phyloP scores from a whole-genome alignment of 768 basidiomycete genomes.

The Phlebiopsis flavidoalba region DNA sequence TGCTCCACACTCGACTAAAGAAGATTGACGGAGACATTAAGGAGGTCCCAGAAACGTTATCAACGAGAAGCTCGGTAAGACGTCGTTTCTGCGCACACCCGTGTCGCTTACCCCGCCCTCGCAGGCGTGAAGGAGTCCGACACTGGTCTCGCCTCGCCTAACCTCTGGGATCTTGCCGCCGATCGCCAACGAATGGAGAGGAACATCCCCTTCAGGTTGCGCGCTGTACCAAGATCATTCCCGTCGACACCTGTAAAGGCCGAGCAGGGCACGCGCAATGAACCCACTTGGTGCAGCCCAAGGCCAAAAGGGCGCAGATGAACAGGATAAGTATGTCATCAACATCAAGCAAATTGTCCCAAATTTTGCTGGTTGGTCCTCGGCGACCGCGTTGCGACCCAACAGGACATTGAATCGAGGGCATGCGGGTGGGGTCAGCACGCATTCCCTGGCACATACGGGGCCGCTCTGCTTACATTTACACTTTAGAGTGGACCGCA shows the following conservation, averaged over 20 bases:
- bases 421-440: constrained; percentile 96
- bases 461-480: not conserved
- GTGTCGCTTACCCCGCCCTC: constrained; percentile 3
- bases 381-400: constrained; percentile 94
- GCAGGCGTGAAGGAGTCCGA: constrained; percentile 95
- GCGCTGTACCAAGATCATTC: constrained; percentile 97
- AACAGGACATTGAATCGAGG: constrained; percentile 98
- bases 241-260: constrained; percentile 70
- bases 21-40: constrained; percentile 89
- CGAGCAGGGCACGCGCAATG: constrained; percentile 70
- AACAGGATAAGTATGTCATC: constrained; percentile 99
- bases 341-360: constrained; percentile 99
- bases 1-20: constrained; percentile 79
- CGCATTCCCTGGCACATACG: not conserved
- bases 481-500: constrained; percentile 73
- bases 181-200: constrained; percentile 89
- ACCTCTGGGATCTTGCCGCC: constrained; percentile 94
- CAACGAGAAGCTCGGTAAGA: constrained; percentile 87
- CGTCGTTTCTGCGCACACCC: not conserved
- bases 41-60: constrained; percentile 95
- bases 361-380: constrained; percentile 99
- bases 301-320: constrained; percentile 95
- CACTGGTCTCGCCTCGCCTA: constrained; percentile 94
- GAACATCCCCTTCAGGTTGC: constrained; percentile 97
- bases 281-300: constrained; percentile 74